Evolutionary conservation across 2,329 filamentous ascomycete genomes (phyloP), one percentile per base, ranked within the genome.

Genomic region (Rutstroemia sp.): DNA sequence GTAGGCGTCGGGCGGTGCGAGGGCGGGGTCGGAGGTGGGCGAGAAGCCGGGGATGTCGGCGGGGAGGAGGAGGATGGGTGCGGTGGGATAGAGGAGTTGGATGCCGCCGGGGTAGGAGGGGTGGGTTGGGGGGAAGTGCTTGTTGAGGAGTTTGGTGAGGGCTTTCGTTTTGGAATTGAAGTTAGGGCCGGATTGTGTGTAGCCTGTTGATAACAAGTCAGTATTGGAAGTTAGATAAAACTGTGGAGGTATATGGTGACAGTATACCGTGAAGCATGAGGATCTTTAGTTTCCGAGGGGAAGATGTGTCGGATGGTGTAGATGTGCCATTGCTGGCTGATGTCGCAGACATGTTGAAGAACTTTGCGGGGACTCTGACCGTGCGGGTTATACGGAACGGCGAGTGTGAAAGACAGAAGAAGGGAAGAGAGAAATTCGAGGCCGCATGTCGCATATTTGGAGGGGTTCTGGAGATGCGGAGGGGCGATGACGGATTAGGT

Each of bases 101-200:
- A 85, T 73, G 21, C 66, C 62, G 57, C 68, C 67, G 4, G 66
- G 66, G 58, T 79, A 77, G n/a, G 69, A 67, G 21, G 69, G 66
- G 53, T 70, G 77, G 65, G 81, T 70, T 63, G 76, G 75, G 55
- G 80, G 73, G 46, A 85, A 79, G 21, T 56, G 48, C 2, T 44
- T 47, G n/a, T 2, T 78, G 73, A n/a, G 73, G 7, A 61, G 73
- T 73, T 71, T 76, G 61, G 76, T 79, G 1, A 96, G 77, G 10
- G 90, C 90, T 71, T 90, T 88, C 47, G 90, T 95, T 75, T 96
- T 96, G 71, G 86, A 82, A 70, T 83, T 86, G 80, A 96, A 96
- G 61, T 91, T 77, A 4, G 85, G 73, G 4, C 92, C 91, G 27
- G 89, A 95, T 77, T 97, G 92, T 7, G 92, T 96, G 80, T 85